Evolutionary conservation across 441 rosid genomes (phyloP), one percentile per base, ranked within the genome.

Genomic region (Flueggea neowawraea): DNA sequence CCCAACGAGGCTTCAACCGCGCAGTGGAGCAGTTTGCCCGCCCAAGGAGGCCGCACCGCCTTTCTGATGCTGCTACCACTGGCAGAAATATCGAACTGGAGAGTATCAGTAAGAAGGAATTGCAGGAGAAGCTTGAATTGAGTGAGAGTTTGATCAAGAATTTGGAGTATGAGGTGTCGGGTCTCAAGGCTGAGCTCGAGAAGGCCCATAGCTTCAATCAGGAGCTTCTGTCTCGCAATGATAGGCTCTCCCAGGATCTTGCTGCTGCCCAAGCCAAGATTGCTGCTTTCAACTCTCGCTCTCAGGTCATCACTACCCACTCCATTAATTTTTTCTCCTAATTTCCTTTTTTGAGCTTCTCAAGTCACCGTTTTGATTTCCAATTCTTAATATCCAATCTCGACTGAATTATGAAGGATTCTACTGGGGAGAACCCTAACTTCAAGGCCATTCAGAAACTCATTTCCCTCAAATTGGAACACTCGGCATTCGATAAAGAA

Each of bases 401-500:
- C 41, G 4, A 36, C 41, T 36, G 7, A 1, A 36, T 5, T 36
- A 57, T 62, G 55, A 67, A 79, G 75, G 77, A 84, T 67, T 55
- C 84, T 61, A 69, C 28, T 59, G 78, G 66, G 71, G 85, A 80
- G 60, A 58, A 70, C 59, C 79, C 76, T 6, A 84, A 79, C 65
- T 92, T 87, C 51, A 84, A 82, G 78, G 90, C 86, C 78, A 80
- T 91, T 47, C 97, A 88, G 76, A 84, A 71, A 57, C 70, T 83
- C 61, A 81, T 84, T 10, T 86, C 90, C 57, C 78, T 73, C 78
- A 84, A 89, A 76, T 73, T 89, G 60, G 90, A 86, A 67, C 76
- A 74, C 16, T 72, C 90, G 14, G 74, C 70, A 63, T 71, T 54
- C 57, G 79, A 54, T 55, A 84, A 74, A 62, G 89, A 79, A 63